Evolutionary conservation across 208 protist genomes (phyloP), one percentile per base, ranked within the genome.

Genomic region (Trypanosoma lewisi): DNA sequence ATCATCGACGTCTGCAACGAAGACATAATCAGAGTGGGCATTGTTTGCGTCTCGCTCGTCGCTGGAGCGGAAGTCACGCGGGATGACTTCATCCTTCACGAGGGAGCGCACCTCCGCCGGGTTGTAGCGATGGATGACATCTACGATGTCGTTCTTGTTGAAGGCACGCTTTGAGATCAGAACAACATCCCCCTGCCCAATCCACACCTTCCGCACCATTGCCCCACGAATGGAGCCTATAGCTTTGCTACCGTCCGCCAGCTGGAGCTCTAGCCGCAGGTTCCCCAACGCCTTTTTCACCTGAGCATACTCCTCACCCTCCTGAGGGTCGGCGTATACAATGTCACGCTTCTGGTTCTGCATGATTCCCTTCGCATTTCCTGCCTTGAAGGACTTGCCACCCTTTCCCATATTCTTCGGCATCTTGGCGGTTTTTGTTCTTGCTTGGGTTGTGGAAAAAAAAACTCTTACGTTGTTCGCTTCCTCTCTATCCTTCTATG

Each of bases 261-360:
- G 67, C 71, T 91, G 80, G 16, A 97, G 96, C 76, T 99, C 95
- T 7, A 99, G 60, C 48, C 97, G 87, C 41, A 98, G 93, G 71
- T 99, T 99, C 34, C 98, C 98, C 23, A 99, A 87, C 61, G 99
- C 96, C 49, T 80, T 88, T 36, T 93, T 78, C 12, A 99, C 96
- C 72, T 98, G 93, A 2, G 94, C 98, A 80, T 99, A 99, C 73
- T 99, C 97, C 87, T 99, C 98, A 21, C 94, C 94, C 41, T 98
- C 96, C 33, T 98, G 97, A 49, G 97, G 93, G 60, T 87, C 73
- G 33, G 86, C 86, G 56, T 98, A 95, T 23, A 97, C 82, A 42
- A 99, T 74, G 57, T 99, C 97, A 57, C 98, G 96, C 80, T 98
- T 99, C 30, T 97, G 82, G 65, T 90, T 88, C 54, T 98, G 87